These are phyloP conservation scores for Exophiala sp. DNA, from an alignment of 2,329 filamentous ascomycete genomes.

Conservation along the genomic window DNA sequence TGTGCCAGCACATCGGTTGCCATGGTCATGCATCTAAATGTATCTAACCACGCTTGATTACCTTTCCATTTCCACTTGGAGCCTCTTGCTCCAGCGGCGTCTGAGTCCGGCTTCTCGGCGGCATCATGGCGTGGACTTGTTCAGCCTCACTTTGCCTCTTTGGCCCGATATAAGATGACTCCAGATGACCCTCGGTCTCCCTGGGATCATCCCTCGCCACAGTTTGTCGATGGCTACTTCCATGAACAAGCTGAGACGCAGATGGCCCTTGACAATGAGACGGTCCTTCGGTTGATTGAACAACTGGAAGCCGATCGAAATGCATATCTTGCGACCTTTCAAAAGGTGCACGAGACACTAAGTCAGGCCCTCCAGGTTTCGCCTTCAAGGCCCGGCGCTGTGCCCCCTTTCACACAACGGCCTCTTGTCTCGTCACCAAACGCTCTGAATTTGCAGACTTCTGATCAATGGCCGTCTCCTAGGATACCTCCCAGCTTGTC, in stretches of 20 bases:
- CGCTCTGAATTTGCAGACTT: conserved; percentile 4
- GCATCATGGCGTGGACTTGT: conserved; percentile 10
- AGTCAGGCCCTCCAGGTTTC: conserved; percentile 19
- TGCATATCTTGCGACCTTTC: conserved; percentile 26
- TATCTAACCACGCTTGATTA: neutral
- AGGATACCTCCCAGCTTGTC: neutral
- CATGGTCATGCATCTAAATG: neutral
- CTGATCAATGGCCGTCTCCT: neutral
- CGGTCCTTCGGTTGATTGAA: conserved; percentile 23
- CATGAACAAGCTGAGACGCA: conserved; percentile 7
- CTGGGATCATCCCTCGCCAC: conserved; percentile 8
- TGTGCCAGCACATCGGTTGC: neutral
- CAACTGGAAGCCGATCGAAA: conserved; percentile 26
- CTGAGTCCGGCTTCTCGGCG: conserved; percentile 10
- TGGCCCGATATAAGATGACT: conserved; percentile 10
- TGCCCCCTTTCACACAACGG: neutral
- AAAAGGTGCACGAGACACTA: conserved; percentile 26
- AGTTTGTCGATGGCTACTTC: conserved; percentile 17
- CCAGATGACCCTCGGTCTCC: conserved; percentile 1
- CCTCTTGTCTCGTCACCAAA: conserved; percentile 4
- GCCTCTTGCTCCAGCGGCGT: neutral
- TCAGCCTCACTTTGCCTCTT: conserved; percentile 5
- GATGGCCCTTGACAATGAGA: conserved; percentile 27
- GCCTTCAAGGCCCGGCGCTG: neutral
- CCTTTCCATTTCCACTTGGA: neutral